Base-by-base conservation (phyloP, 352 stramenopile species). In the Pythium monospermum region DNA sequence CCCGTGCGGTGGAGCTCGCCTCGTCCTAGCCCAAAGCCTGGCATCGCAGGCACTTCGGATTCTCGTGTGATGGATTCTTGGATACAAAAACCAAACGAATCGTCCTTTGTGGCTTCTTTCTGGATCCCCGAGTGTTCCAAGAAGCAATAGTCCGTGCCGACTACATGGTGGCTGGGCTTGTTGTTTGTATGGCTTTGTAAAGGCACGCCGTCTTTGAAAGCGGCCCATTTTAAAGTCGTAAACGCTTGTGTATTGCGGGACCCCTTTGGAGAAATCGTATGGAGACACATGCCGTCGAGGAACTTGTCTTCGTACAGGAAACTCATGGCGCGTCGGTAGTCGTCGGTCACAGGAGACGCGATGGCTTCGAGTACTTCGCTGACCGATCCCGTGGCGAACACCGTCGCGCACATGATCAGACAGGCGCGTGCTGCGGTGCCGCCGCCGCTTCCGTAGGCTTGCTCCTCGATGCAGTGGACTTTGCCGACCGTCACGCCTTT, bases 81-180 rank as follows among this genome's bases (percentile, higher is more conserved):
- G 15, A 89, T 59, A 36, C 76, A 74, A 48, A 87, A 91, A 10
- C 80, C 80, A 41, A 76, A 83, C 4, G 64, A 45, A 12, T 65
- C 67, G 21, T 57, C 54, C 13, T 21, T 30, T 15, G 45, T 6
- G 16, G 50, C 27, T 32, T 73, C 58, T 12, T 47, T 53, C 40
- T 66, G 50, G 21, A 91, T 73, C 3, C 80, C 80, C 6, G 73
- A 64, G 57, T 87, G 73, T 42, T 91, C 80, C n/a, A 91, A 54
- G 51, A 85, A 88, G 66, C 75, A 88, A 54, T 91, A 91, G 64
- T 91, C 80, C 26, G 65, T 77, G 22, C 73, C 75, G 22, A 59
- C 36, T 22, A 68, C 42, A 12, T 61, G 66, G 33, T 61, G 61
- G n/a, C n/a, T n/a, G 28, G 59, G 48, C 26, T 33, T 57, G 38